Conservation (phyloP, 495 filamentous ascomycete genomes). For the Pyrenula massariospora region DNA sequence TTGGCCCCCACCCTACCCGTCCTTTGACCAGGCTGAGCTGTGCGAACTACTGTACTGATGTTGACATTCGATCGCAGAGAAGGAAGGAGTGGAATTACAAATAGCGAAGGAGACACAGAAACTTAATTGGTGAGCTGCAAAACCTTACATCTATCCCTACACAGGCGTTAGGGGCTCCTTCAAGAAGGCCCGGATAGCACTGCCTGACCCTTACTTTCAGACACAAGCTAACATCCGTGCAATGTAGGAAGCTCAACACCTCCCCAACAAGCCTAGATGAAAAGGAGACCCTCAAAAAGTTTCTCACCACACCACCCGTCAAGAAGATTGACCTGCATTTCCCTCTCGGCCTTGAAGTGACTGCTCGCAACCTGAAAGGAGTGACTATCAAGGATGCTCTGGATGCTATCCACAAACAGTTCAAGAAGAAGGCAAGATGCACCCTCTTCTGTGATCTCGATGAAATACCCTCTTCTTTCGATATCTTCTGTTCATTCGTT, state of each 20-base stretch:
- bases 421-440: constrained; percentile 72
- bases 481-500: too few species aligned
- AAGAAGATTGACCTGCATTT: constrained; percentile 91
- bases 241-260: constrained; percentile 75
- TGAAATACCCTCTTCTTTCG: not conserved
- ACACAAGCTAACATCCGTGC: not conserved
- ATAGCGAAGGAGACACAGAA: constrained; percentile 83
- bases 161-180: too few species aligned
- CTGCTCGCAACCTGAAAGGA: constrained; percentile 78
- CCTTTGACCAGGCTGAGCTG: not conserved
- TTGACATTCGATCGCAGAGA: constrained; percentile 40
- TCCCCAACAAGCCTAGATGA: constrained; percentile 67
- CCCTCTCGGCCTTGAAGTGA: constrained; percentile 75
- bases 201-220: too few species aligned
- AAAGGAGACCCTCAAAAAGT: constrained; percentile 67
- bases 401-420: constrained; percentile 87
- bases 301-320: constrained; percentile 66
- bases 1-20: too few species aligned
- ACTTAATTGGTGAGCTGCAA: constrained; percentile 77
- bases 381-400: constrained; percentile 92
- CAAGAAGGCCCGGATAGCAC: too few species aligned
- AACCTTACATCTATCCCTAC: constrained; percentile 2
- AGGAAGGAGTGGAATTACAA: constrained; percentile 57
- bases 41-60: constrained; percentile 2
- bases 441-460: not conserved